Base-by-base conservation (phyloP, 169 alveolate genomes). In the Eimeria falciformis region DNA sequence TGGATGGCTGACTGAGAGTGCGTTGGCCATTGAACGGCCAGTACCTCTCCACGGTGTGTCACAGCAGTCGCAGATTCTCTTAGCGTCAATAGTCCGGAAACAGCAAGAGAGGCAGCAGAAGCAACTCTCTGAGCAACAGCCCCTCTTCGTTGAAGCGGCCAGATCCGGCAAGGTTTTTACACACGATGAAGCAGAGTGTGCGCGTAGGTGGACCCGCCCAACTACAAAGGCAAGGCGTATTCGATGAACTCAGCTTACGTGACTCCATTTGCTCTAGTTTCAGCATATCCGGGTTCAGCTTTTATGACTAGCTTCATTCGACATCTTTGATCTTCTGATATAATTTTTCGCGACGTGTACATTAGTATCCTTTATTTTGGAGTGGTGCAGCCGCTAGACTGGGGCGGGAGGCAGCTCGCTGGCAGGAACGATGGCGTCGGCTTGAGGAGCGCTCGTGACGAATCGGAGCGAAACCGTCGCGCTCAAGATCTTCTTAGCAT, bases 1-100 rank as follows among this genome's bases (percentile, higher is more conserved):
- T 56, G 90, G 90, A 7, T 81, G 90, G 90, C 90, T 81, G n/a
- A 81, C 90, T 81, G 90, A 81, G n/a, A 81, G 90, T 25, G 77
- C 90, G 27, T 27, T 81, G 55, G 53, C 90, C 55, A 56, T 81
- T 56, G 90, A 81, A 55, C 75, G 90, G 33, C 90, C 90, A 14
- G 23, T 81, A 14, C 90, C 90, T 37, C n/a, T 81, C 2, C 73
- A 55, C 6, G 90, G 78, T 3, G 77, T 81, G 29, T 81, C 90
- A 2, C 78, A 81, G 40, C 23, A 81, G 77, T 56, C 90, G 33
- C 90, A 81, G 27, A 53, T 81, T 33, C 77, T 55, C 77, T 46
- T 81, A 46, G 53, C 90, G 7, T 18, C 40, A 5, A 53, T 81
- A 4, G 77, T 81, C 58, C 53, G 90, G 78, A 81, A 81, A 27